Evolutionary conservation across 306 rosid genomes (phyloP), one percentile per base, ranked within the genome.

Genomic region (Cicer bijugum): DNA sequence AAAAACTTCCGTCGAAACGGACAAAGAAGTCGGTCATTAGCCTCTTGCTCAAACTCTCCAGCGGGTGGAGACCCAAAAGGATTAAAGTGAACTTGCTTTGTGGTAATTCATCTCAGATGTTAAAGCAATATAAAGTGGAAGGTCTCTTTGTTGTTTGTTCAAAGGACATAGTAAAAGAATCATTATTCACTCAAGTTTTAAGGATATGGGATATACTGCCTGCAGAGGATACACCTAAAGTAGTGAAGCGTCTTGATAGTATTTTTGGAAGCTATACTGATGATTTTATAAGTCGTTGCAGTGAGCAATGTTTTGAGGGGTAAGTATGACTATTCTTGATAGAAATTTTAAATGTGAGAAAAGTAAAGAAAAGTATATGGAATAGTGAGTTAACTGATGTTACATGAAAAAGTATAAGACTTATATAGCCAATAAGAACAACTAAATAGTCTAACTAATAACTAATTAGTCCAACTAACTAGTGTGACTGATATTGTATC

Each of bases 41-140:
- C 77, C 96, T 80, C 68, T 78, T 89, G 1, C 86, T 89, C 40
- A 88, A 78, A 65, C 89, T 92, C 75, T 79, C 97, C 3, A 8
- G 43, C 40, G 96, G 97, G 1, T 88, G 97, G 96, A 89, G 96
- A 81, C 93, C 96, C 0, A 89, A 84, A 72, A 78, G 75, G 70
- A 61, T 52, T 1, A 84, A 58, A 14, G 64, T 76, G 42, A 77
- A 80, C 59, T 69, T 81, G n/a, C 69, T 20, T 64, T 75, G 81
- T 83, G 86, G 83, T 28, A 75, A 80, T 69, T 88, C 96, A 37
- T 74, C 85, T 5, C 44, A 71, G 16, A 82, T 92, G 33, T 72
- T 85, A 77, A 85, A 85, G 77, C 79, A 86, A 52, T 85, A 76
- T 78, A 92, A 88, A 81, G 90, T 92, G 28, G 89, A 76, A 80